Evolutionary conservation across 1,284 basidiomycete species (phyloP).

Genomic region (Ganoderma multipileum): DNA sequence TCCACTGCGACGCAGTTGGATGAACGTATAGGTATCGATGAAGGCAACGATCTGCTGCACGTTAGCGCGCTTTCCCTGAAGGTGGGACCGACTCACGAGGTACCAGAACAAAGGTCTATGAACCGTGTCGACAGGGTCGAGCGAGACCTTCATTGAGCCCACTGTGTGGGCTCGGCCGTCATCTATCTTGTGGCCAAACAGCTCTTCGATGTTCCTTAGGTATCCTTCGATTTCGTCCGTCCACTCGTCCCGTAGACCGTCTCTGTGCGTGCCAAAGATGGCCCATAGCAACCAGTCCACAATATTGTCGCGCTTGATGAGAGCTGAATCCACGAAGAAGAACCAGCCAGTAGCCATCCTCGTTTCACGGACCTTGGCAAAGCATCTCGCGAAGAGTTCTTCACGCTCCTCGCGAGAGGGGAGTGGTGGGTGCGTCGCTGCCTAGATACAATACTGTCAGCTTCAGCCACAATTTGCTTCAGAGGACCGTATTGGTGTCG

Average conservation of each 20-base stretch:
- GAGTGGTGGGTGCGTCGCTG: slow-evolving; percentile 48
- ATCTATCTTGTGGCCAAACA: slow-evolving; percentile 48
- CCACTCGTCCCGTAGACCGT: slow-evolving; percentile 47
- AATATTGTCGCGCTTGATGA: slow-evolving; percentile 55
- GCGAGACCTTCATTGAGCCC: slow-evolving; percentile 56
- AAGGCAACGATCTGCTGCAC: slow-evolving; percentile 55
- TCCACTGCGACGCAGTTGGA: slow-evolving; percentile 48
- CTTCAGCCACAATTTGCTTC: neutral
- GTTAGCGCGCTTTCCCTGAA: neutral
- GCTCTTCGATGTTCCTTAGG: slow-evolving; percentile 44
- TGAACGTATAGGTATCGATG: slow-evolving; percentile 55
- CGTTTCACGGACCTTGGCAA: slow-evolving; percentile 37
- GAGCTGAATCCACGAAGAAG: slow-evolving; percentile 35
- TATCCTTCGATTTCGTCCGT: slow-evolving; percentile 56
- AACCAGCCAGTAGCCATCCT: slow-evolving; percentile 64
- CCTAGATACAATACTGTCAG: slow-evolving; percentile 36
- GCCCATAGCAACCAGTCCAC: slow-evolving; percentile 73
- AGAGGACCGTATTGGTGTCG: no score
- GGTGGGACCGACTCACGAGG: slow-evolving; percentile 45
- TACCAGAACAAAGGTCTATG: slow-evolving; percentile 73
- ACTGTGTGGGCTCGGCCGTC: slow-evolving; percentile 45
- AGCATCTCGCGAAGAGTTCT: slow-evolving; percentile 58
- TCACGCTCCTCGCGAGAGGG: slow-evolving; percentile 52
- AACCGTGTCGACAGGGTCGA: slow-evolving; percentile 59
- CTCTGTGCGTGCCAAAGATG: slow-evolving; percentile 50